These are phyloP conservation scores for Allium cepa DNA, from an alignment of 106 monocot species.

Conservation along the genomic window DNA sequence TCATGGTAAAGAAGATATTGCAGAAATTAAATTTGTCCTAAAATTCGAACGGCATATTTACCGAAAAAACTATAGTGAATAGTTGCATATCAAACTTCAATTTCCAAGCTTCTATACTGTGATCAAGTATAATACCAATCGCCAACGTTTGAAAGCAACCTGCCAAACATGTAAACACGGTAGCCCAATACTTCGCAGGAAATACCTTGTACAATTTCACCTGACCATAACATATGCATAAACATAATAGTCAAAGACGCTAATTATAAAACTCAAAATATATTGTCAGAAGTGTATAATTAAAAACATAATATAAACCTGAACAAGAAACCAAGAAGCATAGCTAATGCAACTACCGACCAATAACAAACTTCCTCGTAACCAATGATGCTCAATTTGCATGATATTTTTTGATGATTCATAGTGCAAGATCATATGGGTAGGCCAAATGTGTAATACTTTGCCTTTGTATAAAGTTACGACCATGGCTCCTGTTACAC, in stretches of 20 bases:
- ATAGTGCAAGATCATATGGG: neutral
- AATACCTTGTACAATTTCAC: conserved; percentile 33
- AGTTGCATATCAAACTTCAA: conserved; percentile 29
- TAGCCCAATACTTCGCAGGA: conserved; percentile 49
- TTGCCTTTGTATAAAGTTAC: conserved; percentile 49
- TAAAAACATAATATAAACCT: conserved; percentile 17
- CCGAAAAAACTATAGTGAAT: conserved; percentile 27
- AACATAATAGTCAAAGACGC: neutral
- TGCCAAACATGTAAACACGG: conserved; percentile 35
- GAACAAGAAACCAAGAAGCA: conserved; percentile 50
- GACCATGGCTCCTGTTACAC: conserved; percentile 34
- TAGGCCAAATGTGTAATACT: conserved; percentile 34
- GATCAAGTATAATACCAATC: conserved; percentile 27
- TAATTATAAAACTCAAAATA: neutral
- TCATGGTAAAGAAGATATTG: neutral
- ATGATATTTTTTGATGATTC: neutral
- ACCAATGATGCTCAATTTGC: neutral
- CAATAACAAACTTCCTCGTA: conserved; percentile 41
- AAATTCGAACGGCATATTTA: conserved; percentile 3
- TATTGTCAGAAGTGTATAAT: neutral
- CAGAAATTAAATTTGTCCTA: neutral
- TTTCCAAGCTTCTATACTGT: conserved; percentile 20
- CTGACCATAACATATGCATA: conserved; percentile 12
- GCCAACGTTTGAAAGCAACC: conserved; percentile 33
- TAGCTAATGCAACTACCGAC: conserved; percentile 36